Base-by-base conservation (phyloP, 148 eudicot genomes). In the Diospyros kaki region DNA sequence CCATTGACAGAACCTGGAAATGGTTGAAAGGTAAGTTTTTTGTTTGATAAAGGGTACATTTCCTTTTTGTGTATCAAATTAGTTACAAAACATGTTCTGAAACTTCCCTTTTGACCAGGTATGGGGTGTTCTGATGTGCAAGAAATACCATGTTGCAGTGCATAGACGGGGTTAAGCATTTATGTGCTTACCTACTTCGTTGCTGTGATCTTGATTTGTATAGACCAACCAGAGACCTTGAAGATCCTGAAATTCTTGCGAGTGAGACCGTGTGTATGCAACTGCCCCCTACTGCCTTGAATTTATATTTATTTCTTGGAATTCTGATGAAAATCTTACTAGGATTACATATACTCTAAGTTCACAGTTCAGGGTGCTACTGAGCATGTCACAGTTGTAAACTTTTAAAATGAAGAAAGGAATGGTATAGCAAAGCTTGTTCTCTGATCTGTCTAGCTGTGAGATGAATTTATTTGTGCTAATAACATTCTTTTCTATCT, bases 251-350 rank as follows among this genome's bases (percentile, higher is more conserved):
- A 71, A 83, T 88, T 69, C 93, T 92, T 65, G 91, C 97, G 11
- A 78, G 89, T 80, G 95, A 92, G 83, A 92, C 97, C 43, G 95
- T 89, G 72, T 92, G 97, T 92, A 90, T 80, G 95, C 78, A 62
- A 48, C 51, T 51, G n/a, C 54, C 28, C 69, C 71, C 71, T 17
- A 70, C 73, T 75, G 11, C 52, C 71, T 58, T 77, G 15, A 50
- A 40, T 74, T 67, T 28, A 1, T 48, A 66, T 52, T 51, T 28
- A 4, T 38, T 76, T 10, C 55, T 70, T 64, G 41, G 51, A 38
- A 54, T 43, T 71, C 58, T 2, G 12, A 71, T 51, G 38, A 46
- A 17, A 39, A 75, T 60, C 56, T 4, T 38, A 4, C 39, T n/a
- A 56, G 38, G 78, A 48, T 75, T 18, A 6, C n/a, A 13, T n/a